These are phyloP conservation scores for Sextonia rubra DNA, from an alignment of 164 flowering plant species.

Conservation along the genomic window DNA sequence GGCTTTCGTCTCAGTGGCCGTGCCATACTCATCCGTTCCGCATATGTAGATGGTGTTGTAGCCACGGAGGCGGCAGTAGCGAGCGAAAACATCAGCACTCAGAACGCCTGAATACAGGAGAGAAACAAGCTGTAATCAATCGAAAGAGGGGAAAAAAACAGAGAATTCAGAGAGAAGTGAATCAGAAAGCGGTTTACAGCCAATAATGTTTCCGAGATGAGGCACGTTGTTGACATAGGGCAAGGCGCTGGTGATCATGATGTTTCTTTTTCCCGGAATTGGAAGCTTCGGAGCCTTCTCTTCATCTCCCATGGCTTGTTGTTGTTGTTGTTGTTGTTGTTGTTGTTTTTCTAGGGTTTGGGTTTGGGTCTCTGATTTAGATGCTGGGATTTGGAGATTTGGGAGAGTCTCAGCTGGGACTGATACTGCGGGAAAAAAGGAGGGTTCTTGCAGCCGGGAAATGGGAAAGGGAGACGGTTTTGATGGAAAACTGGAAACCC, in stretches of 20 bases:
- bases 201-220: slow-evolving; percentile 21
- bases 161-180: neutral
- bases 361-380: neutral
- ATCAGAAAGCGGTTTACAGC: slow-evolving; percentile 6
- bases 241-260: slow-evolving; percentile 18
- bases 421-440: too few species aligned
- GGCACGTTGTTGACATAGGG: slow-evolving; percentile 21
- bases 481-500: too few species aligned
- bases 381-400: too few species aligned
- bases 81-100: slow-evolving; percentile 88
- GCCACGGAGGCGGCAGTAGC: slow-evolving; percentile 71
- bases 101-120: slow-evolving; percentile 45
- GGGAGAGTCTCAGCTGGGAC: too few species aligned
- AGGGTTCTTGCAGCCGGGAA: neutral
- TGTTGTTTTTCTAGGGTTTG: neutral
- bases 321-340: neutral
- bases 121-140: neutral
- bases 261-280: slow-evolving; percentile 11
- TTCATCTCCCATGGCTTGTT: slow-evolving; percentile 9
- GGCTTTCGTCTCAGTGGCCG: slow-evolving; percentile 85
- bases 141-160: neutral
- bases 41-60: slow-evolving; percentile 71
- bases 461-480: neutral
- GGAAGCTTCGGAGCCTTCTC: slow-evolving; percentile 6
- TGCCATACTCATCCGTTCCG: slow-evolving; percentile 92